phyloP scores from a whole-genome alignment of 2,329 filamentous ascomycete species.

The Colletotrichum simmondsii region DNA sequence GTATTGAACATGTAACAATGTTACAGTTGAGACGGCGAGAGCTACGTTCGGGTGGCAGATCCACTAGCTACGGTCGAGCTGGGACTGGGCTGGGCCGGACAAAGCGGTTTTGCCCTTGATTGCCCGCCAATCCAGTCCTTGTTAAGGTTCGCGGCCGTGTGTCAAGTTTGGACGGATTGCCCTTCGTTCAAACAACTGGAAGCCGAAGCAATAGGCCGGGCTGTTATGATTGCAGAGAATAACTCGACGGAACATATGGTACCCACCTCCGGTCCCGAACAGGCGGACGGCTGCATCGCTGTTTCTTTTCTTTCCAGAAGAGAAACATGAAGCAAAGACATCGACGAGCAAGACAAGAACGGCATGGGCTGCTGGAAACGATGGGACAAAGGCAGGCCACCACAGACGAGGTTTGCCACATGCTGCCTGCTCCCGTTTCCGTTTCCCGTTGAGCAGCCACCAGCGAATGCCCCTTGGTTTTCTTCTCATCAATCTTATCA shows the following conservation, averaged over 20 bases:
- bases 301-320: slow-evolving; percentile 13
- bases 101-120: slow-evolving; percentile 22
- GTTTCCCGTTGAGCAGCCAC: slow-evolving; percentile 4
- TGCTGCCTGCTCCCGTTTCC: slow-evolving; percentile 17
- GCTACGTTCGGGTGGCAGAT: slow-evolving; percentile 35
- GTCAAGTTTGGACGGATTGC: slow-evolving; percentile 34
- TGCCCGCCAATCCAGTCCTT: slow-evolving; percentile 3
- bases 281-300: slow-evolving; percentile 5
- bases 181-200: slow-evolving; percentile 29
- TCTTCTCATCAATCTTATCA: slow-evolving; percentile 7
- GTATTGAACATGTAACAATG: slow-evolving; percentile 25
- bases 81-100: slow-evolving; percentile 26
- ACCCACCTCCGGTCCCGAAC: background rate
- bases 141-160: slow-evolving; percentile 31
- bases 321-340: slow-evolving; percentile 22
- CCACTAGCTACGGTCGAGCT: slow-evolving; percentile 29
- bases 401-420: slow-evolving; percentile 23
- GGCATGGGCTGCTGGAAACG: slow-evolving; percentile 20
- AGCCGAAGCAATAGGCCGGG: slow-evolving; percentile 15
- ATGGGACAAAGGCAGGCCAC: slow-evolving; percentile 22
- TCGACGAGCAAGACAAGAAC: slow-evolving; percentile 3
- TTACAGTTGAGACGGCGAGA: slow-evolving; percentile 33
- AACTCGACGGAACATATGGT: background rate
- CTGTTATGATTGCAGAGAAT: background rate
- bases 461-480: background rate